A percentile compares a stretch with the other conserved stretches of the same genome.
Evolutionary conservation across 2,329 filamentous ascomycete species (phyloP).

Genomic region (Penicillium janthinellum): DNA sequence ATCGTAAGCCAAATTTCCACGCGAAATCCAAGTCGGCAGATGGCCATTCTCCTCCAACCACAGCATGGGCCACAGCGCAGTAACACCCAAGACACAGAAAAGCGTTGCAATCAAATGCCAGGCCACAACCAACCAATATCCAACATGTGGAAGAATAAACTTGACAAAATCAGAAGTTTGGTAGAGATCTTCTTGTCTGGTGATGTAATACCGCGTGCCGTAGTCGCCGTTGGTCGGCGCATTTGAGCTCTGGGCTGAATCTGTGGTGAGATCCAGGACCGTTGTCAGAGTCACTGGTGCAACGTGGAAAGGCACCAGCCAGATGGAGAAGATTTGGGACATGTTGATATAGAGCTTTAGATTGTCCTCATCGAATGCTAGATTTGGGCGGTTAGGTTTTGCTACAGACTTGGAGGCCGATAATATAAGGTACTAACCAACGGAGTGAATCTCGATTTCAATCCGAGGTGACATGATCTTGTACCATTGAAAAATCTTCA

Average conservation of each 20-base stretch:
- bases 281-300: conserved; percentile 69
- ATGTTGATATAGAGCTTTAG: conserved; percentile 73
- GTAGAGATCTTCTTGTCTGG: conserved; percentile 78
- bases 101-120: conserved; percentile 68
- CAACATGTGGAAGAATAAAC: conserved; percentile 67
- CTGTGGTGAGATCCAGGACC: conserved; percentile 63
- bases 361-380: conserved; percentile 68
- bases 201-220: conserved; percentile 66
- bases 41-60: conserved; percentile 50
- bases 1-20: conserved; percentile 30
- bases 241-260: conserved; percentile 30
- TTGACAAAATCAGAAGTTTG: conserved; percentile 74
- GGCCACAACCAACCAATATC: conserved; percentile 56
- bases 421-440: conserved; percentile 48
- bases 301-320: conserved; percentile 74
- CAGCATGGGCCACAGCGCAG: conserved; percentile 54
- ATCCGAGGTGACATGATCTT: conserved; percentile 78
- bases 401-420: not conserved
- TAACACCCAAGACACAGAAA: conserved; percentile 63
- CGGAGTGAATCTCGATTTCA: conserved; percentile 64
- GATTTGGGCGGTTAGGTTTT: not conserved
- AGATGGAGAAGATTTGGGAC: conserved; percentile 74
- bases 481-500: conserved; percentile 78
- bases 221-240: conserved; percentile 24
- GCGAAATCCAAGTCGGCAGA: conserved; percentile 26